Percentiles rank a stretch among this genome's conserved stretches.
Evolutionary conservation across 805 yeast genomes (phyloP).

Genomic region (Hanseniaspora lachancei): DNA sequence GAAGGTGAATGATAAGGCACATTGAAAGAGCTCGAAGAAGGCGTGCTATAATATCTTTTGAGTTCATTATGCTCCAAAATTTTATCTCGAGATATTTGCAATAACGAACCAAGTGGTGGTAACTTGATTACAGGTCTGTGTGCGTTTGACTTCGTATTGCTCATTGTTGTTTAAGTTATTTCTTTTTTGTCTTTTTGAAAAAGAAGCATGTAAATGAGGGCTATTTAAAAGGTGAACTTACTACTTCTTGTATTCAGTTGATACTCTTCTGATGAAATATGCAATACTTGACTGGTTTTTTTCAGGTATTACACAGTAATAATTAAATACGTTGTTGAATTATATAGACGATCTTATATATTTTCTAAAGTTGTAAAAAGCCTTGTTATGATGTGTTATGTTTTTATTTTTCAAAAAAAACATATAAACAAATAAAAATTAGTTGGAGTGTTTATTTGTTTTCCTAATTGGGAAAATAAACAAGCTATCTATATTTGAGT

Average conservation of each 20-base stretch:
- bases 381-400: not conserved
- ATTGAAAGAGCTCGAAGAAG: not conserved
- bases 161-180: not conserved
- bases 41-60: not conserved
- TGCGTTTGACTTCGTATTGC: not conserved
- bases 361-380: no score
- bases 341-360: no score
- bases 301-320: no score
- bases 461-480: constrained; percentile 9
- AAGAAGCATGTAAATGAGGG: no score
- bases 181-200: no score
- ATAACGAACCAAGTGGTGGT: constrained; percentile 1
- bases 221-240: no score
- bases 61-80: not conserved
- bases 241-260: no score
- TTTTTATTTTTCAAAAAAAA: not conserved
- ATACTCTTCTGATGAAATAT: no score
- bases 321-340: no score
- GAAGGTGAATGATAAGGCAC: constrained; percentile 1
- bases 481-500: not conserved
- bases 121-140: not conserved
- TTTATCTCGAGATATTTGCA: not conserved
- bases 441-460: not conserved
- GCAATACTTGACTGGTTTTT: no score
- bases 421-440: not conserved